These are phyloP conservation scores for Hansenula sp. DNA, from an alignment of 1,139 yeast genomes.

Conservation along the genomic window DNA sequence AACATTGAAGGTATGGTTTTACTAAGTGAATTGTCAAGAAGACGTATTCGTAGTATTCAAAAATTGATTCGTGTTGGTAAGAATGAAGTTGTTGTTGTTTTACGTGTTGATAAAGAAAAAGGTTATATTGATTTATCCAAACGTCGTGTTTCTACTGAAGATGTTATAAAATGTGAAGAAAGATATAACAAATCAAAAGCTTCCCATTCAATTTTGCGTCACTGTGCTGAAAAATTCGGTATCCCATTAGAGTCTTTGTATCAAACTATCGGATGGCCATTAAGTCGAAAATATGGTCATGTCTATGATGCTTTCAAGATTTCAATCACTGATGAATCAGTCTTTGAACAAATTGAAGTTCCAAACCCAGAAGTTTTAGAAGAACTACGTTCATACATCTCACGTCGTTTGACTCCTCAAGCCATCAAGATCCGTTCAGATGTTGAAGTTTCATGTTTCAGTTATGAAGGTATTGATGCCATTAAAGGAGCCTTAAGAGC, in stretches of 20 bases:
- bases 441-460: constrained; percentile 94
- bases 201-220: constrained; percentile 94
- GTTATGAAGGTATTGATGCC: constrained; percentile 97
- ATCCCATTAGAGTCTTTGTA: constrained; percentile 82
- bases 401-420: constrained; percentile 95
- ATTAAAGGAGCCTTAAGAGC: constrained; percentile 83
- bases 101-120: constrained; percentile 97
- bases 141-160: constrained; percentile 98
- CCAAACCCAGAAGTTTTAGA: constrained; percentile 61
- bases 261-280: constrained; percentile 94
- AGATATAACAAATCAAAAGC: constrained; percentile 96
- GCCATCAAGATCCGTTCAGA: constrained; percentile 98
- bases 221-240: constrained; percentile 96
- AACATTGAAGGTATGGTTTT: constrained; percentile 98
- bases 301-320: constrained; percentile 97
- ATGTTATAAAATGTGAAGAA: constrained; percentile 95
- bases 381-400: constrained; percentile 80
- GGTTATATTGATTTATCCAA: constrained; percentile 97
- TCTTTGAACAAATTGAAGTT: constrained; percentile 76
- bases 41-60: constrained; percentile 98
- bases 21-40: constrained; percentile 92
- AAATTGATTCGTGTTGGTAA: constrained; percentile 97
- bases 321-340: constrained; percentile 88
- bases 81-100: constrained; percentile 97
- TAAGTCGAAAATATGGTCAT: constrained; percentile 92